A percentile compares a stretch with the other conserved stretches of the same genome.
These are phyloP conservation scores for Cyclanthera cordifolia DNA, from an alignment of 306 rosid genomes.

Conservation along the genomic window DNA sequence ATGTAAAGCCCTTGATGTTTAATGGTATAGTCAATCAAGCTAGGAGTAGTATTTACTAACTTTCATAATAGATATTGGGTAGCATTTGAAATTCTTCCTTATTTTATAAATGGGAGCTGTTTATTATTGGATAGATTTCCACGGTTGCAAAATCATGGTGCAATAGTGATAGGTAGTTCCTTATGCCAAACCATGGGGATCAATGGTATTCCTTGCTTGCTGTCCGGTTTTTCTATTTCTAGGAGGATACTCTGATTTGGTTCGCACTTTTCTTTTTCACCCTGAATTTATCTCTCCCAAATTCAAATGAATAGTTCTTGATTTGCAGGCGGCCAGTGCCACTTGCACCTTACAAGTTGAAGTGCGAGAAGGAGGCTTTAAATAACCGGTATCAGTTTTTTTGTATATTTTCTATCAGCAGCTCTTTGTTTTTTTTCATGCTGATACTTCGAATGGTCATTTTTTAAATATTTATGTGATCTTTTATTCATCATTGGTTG, in stretches of 20 bases:
- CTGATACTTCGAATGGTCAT: background rate
- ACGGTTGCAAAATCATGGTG: too few species aligned
- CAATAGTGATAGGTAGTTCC: too few species aligned
- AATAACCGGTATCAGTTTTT: conserved; percentile 45
- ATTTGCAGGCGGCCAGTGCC: conserved; percentile 64
- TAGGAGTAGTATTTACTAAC: background rate
- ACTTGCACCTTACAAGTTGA: conserved; percentile 62
- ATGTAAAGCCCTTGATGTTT: background rate
- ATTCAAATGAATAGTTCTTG: conserved; percentile 8
- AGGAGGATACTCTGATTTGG: background rate
- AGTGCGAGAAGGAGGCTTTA: conserved; percentile 82
- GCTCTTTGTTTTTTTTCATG: background rate
- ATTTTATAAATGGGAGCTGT: background rate
- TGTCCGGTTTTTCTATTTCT: background rate
- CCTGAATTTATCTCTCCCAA: background rate
- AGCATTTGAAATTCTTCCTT: background rate
- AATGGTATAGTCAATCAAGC: background rate
- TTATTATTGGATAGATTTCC: background rate
- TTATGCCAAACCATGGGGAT: background rate
- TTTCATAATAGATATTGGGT: background rate
- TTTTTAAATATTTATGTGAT: background rate
- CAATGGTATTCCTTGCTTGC: background rate
- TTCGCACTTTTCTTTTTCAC: background rate
- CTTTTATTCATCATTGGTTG: background rate
- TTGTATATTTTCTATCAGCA: background rate